Evolutionary conservation across 1,139 yeast genomes (phyloP).

Genomic region (Geotrichum bryndzae): DNA sequence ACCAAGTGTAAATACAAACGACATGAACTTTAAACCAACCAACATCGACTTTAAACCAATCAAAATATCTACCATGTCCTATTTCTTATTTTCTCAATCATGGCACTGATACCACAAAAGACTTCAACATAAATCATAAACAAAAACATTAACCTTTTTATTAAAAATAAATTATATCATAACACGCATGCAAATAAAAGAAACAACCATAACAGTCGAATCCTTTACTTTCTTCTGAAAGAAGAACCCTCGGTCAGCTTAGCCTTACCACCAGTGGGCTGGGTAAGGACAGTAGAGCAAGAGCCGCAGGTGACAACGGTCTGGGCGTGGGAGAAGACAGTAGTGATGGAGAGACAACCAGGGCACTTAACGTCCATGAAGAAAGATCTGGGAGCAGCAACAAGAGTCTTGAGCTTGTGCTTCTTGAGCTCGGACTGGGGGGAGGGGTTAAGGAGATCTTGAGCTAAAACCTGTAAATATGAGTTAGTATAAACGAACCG

Average conservation of each 20-base stretch:
- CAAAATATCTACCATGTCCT: no score
- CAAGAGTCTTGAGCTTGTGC: constrained; percentile 97
- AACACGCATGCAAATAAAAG: not conserved
- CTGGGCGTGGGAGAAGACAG: constrained; percentile 99
- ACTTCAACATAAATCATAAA: not conserved
- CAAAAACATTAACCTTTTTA: not conserved
- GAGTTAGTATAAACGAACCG: not conserved
- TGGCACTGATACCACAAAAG: not conserved
- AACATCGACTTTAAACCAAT: no score
- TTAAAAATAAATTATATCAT: not conserved
- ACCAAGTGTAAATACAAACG: not conserved
- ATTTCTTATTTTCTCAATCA: no score
- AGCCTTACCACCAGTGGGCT: constrained; percentile 99
- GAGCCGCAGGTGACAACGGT: constrained; percentile 99
- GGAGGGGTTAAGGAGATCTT: constrained; percentile 95
- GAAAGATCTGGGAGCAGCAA: constrained; percentile 96
- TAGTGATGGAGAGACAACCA: constrained; percentile 98
- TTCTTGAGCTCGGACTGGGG: constrained; percentile 93
- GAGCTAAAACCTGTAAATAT: constrained; percentile 71
- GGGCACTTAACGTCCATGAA: constrained; percentile 99
- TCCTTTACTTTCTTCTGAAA: constrained; percentile 91
- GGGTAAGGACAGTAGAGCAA: constrained; percentile 96
- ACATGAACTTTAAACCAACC: no score
- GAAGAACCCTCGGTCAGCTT: constrained; percentile 98
- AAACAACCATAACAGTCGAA: not conserved